phyloP scores from a whole-genome alignment of 345 rosid genomes.

The Carallia pectinifolia region DNA sequence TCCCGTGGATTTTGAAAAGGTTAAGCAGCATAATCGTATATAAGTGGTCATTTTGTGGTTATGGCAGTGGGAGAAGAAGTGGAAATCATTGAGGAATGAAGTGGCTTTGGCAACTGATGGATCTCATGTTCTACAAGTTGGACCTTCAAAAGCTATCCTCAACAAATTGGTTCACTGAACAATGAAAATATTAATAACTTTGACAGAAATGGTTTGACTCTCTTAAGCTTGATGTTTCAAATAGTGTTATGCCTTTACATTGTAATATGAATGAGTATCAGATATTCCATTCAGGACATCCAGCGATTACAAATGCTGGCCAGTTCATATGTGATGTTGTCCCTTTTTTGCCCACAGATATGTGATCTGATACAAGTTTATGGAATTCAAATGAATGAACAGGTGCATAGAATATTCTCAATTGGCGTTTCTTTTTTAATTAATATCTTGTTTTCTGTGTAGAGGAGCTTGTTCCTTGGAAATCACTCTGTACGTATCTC shows the following conservation, averaged over 20 bases:
- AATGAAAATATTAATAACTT: slow-evolving; percentile 45
- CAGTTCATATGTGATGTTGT: slow-evolving; percentile 26
- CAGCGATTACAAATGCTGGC: slow-evolving; percentile 39
- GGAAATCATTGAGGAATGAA: slow-evolving; percentile 47
- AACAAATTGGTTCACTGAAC: slow-evolving; percentile 28
- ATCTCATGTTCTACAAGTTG: slow-evolving; percentile 34
- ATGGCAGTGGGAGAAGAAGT: slow-evolving; percentile 71
- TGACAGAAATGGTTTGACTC: slow-evolving; percentile 41
- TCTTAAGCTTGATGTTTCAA: slow-evolving; percentile 37
- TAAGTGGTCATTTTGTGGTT: background rate
- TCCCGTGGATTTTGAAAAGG: background rate
- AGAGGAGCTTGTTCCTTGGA: slow-evolving; percentile 1
- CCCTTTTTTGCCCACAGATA: slow-evolving; percentile 24
- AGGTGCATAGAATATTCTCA: slow-evolving; percentile 27
- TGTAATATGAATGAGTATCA: slow-evolving; percentile 76
- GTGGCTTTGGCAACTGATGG: slow-evolving; percentile 34
- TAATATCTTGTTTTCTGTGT: slow-evolving; percentile 9
- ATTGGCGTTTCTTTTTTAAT: slow-evolving; percentile 10
- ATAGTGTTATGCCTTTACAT: slow-evolving; percentile 91
- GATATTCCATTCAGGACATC: slow-evolving; percentile 51
- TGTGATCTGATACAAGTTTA: slow-evolving; percentile 12
- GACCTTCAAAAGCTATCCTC: slow-evolving; percentile 78
- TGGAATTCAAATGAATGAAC: slow-evolving; percentile 30
- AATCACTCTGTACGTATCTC: background rate
- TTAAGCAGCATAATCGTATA: background rate